Evolutionary conservation across 371 early-diverging fungal genomes (phyloP).

Genomic region (Apophysomyces elegans): DNA sequence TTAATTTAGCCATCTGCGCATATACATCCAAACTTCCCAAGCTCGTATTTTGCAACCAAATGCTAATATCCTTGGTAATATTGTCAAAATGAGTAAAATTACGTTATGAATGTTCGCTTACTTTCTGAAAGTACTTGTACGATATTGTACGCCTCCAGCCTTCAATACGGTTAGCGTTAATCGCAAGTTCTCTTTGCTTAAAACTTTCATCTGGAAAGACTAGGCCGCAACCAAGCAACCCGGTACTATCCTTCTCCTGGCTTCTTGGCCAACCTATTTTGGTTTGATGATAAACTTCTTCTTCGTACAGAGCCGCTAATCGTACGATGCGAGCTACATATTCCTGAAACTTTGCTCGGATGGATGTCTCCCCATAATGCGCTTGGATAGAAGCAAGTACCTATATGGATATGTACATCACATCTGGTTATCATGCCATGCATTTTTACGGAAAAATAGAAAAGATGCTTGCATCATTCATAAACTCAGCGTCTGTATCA

Average conservation of each 20-base stretch:
- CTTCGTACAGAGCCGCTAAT: constrained; percentile 80
- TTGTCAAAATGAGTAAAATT: constrained; percentile 6
- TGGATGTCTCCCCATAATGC: constrained; percentile 85
- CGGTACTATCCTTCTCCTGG: constrained; percentile 35
- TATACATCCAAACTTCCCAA: constrained; percentile 73
- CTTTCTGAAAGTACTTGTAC: constrained; percentile 69
- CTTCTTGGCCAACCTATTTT: constrained; percentile 56
- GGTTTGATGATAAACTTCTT: constrained; percentile 67
- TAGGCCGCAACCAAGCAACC: constrained; percentile 69
- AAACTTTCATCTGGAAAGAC: constrained; percentile 74
- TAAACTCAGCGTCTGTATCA: constrained; percentile 64
- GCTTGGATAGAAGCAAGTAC: constrained; percentile 77
- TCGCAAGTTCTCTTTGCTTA: constrained; percentile 65
- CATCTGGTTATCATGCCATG: not conserved
- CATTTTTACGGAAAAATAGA: not conserved
- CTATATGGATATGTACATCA: constrained; percentile 24
- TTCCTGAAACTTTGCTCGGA: constrained; percentile 87
- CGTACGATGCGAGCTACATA: constrained; percentile 86
- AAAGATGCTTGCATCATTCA: constrained; percentile 56
- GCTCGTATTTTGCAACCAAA: constrained; percentile 55
- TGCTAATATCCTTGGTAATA: constrained; percentile 56
- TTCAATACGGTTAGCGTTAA: constrained; percentile 80
- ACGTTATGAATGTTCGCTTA: constrained; percentile 19
- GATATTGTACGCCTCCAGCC: constrained; percentile 81
- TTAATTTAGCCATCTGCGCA: constrained; percentile 69